Evolutionary conservation across 2,329 filamentous ascomycete genomes (phyloP).

Genomic region (Clarireedia homoeocarpa): DNA sequence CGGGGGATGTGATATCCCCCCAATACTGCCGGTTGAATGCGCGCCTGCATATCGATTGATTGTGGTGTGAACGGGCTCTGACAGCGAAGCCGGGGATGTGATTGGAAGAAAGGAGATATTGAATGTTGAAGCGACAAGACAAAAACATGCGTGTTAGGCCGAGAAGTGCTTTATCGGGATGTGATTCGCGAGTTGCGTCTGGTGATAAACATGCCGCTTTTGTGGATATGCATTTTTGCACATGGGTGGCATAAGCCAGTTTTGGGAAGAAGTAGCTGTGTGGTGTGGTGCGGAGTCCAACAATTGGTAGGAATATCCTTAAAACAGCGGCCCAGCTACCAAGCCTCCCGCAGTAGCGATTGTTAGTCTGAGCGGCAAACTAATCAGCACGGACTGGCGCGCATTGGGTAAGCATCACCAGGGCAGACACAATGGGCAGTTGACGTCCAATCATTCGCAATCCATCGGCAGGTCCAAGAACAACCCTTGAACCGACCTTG

Average conservation of each 20-base stretch:
- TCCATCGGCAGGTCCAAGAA: too few relatives aligned
- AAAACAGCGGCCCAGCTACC: not conserved
- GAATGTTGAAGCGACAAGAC: not conserved
- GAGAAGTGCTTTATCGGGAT: not conserved
- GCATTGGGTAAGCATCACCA: not conserved
- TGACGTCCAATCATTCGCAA: too few relatives aligned
- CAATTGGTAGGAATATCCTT: not conserved
- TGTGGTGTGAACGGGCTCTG: not conserved
- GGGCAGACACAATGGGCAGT: too few relatives aligned
- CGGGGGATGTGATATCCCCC: slow-evolving; percentile 3
- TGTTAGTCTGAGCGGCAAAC: slow-evolving; percentile 3
- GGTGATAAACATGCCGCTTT: slow-evolving; percentile 1
- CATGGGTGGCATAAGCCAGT: too few relatives aligned
- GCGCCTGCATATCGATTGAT: not conserved
- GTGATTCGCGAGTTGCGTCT: not conserved
- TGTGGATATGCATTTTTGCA: not conserved
- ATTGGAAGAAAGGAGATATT: not conserved
- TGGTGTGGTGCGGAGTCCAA: too few relatives aligned
- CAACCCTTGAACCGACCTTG: too few relatives aligned
- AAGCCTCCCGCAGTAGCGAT: slow-evolving; percentile 5
- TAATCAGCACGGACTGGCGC: slow-evolving; percentile 1
- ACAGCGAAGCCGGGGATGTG: not conserved
- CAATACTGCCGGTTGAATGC: too few relatives aligned
- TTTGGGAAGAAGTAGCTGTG: too few relatives aligned
- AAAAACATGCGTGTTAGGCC: not conserved